Evolutionary conservation across 768 basidiomycete genomes (phyloP).

Genomic region (Gautieria morchelliformis): DNA sequence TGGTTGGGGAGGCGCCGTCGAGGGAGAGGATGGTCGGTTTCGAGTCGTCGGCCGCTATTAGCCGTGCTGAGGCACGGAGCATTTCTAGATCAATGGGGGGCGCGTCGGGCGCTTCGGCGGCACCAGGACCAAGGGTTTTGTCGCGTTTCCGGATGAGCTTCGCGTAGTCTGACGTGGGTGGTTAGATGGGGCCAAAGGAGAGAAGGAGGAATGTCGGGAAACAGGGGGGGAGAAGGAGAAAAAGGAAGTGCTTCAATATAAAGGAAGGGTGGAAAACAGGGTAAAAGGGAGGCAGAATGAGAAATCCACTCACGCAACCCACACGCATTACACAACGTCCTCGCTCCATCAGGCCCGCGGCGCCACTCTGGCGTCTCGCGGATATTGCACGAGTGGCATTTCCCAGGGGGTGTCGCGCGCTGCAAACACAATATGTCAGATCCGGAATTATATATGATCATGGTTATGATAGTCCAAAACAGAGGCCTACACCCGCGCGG

Average conservation of each 20-base stretch:
- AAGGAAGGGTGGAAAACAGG: too few species aligned
- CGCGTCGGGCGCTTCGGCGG: constrained; percentile 22
- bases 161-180: constrained; percentile 58
- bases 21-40: too few species aligned
- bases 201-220: constrained; percentile 5
- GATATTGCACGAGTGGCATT: constrained; percentile 83
- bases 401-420: constrained; percentile 79
- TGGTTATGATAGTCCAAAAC: constrained; percentile 12
- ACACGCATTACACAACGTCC: constrained; percentile 80
- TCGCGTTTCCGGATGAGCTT: constrained; percentile 75
- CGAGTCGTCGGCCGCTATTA: not conserved
- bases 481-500: too few species aligned
- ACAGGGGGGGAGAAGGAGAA: too few species aligned
- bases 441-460: not conserved
- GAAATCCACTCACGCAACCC: constrained; percentile 56
- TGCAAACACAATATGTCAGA: constrained; percentile 21
- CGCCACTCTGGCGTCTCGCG: constrained; percentile 86
- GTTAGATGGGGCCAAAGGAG: not conserved
- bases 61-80: constrained; percentile 48
- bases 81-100: constrained; percentile 67
- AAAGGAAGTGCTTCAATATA: too few species aligned
- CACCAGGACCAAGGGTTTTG: constrained; percentile 31
- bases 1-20: too few species aligned
- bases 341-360: constrained; percentile 73
- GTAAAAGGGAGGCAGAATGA: too few species aligned